Evolutionary conservation across 306 rosid genomes (phyloP).

Genomic region (Herpetospermum pedunculosum): DNA sequence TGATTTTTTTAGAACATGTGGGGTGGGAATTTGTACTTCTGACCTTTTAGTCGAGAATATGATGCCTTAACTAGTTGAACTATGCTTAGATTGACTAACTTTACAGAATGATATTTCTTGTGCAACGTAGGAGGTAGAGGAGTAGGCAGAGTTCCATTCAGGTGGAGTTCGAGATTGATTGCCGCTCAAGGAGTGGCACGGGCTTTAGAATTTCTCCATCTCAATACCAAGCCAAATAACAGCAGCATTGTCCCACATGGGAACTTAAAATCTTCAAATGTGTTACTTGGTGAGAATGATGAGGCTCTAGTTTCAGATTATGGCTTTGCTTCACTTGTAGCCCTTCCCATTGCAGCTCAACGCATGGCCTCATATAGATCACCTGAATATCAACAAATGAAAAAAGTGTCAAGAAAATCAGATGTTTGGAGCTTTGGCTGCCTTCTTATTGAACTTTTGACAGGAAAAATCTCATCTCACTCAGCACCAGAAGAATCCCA

Average conservation of each 20-base stretch:
- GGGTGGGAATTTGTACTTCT: no score
- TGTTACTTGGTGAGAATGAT: conserved; percentile 43
- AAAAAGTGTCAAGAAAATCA: conserved; percentile 42
- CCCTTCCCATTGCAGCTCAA: conserved; percentile 62
- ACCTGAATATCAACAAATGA: conserved; percentile 37
- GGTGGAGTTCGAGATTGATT: conserved; percentile 47
- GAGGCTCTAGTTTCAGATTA: conserved; percentile 51
- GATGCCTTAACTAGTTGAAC: no score
- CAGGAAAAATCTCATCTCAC: conserved; percentile 40
- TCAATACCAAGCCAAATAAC: conserved; percentile 17
- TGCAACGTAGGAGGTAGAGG: conserved; percentile 30
- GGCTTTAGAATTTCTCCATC: conserved; percentile 67
- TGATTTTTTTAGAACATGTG: no score
- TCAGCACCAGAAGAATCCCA: conserved; percentile 42
- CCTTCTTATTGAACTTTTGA: conserved; percentile 56
- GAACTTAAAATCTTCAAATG: conserved; percentile 59
- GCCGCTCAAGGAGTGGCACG: conserved; percentile 54
- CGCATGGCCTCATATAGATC: conserved; percentile 47
- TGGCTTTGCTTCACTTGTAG: conserved; percentile 42
- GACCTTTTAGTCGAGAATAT: no score
- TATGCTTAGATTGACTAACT: no score
- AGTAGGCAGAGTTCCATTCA: conserved; percentile 35
- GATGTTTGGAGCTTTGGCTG: conserved; percentile 84
- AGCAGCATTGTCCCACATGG: conserved; percentile 47
- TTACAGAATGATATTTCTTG: not conserved